These are phyloP conservation scores for Penicillium capsulatum DNA, from an alignment of 2,329 filamentous ascomycete genomes.

Conservation along the genomic window DNA sequence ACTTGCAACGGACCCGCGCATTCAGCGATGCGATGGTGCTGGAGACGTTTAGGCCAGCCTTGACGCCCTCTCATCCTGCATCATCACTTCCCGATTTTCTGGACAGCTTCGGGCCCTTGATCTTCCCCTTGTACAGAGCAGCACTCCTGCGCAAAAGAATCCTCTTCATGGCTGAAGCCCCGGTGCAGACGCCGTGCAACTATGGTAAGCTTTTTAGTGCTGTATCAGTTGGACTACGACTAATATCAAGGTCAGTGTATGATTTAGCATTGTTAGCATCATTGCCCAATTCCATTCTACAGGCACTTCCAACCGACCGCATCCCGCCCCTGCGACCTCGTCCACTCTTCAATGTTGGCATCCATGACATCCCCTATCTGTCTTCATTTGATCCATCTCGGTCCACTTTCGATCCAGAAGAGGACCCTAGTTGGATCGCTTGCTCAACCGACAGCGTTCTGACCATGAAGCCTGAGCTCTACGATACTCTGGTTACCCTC, in stretches of 20 bases:
- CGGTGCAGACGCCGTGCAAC: slow-evolving; percentile 80
- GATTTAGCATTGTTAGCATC: slow-evolving; percentile 89
- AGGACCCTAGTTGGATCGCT: slow-evolving; percentile 72
- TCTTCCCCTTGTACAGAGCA: slow-evolving; percentile 87
- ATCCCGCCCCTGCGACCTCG: slow-evolving; percentile 62
- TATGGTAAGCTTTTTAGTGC: slow-evolving; percentile 60
- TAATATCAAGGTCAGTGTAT: slow-evolving; percentile 62
- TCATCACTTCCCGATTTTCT: slow-evolving; percentile 74
- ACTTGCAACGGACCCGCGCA: slow-evolving; percentile 30
- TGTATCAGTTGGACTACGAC: not conserved
- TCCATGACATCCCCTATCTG: slow-evolving; percentile 84
- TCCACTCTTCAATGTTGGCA: slow-evolving; percentile 86
- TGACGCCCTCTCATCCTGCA: slow-evolving; percentile 79
- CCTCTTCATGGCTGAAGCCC: slow-evolving; percentile 77
- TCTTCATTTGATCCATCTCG: slow-evolving; percentile 55
- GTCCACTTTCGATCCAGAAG: slow-evolving; percentile 33
- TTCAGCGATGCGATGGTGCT: slow-evolving; percentile 43
- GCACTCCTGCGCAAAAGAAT: slow-evolving; percentile 84
- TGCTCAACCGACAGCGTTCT: slow-evolving; percentile 95
- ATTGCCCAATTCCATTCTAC: slow-evolving; percentile 69
- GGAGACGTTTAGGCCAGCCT: slow-evolving; percentile 49
- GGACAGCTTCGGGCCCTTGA: slow-evolving; percentile 79
- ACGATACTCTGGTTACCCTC: slow-evolving; percentile 83
- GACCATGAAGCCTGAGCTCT: slow-evolving; percentile 77
- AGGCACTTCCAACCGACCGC: slow-evolving; percentile 61